Evolutionary conservation across 2,329 filamentous ascomycete genomes (phyloP), one percentile per base, ranked within the genome.

Genomic region (Aspergillus neotritici): DNA sequence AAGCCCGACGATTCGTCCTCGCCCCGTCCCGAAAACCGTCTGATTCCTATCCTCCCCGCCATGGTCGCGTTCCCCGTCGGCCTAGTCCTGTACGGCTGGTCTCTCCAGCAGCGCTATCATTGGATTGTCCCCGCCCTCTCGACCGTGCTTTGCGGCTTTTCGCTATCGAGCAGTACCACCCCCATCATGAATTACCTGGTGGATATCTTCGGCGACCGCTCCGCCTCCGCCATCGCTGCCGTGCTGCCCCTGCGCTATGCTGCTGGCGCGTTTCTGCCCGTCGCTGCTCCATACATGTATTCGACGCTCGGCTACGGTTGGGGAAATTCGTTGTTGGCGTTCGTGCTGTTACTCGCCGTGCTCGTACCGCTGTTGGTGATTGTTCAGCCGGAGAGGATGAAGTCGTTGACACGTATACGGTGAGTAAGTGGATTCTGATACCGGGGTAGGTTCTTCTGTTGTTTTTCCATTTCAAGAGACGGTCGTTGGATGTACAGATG

Each of bases 171-270:
- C 15, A 37, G 34, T n/a, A 43, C 40, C 40, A 43, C 34, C 28
- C 40, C 40, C 4, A 37, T 37, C 25, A 43, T 37, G 41, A 43
- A 38, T 14, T 43, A 38, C 16, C 29, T 43, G 12, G 41, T 43
- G 12, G 41, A 43, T 15, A 17, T 39, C 34, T 43, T 38, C 14
- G 41, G 34, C 10, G 34, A 38, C 34, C 30, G 30, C 7, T 37
- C 41, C 6, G 41, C 41, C 29, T 43, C 41, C 15, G 41, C 41
- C 28, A 21, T 43, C 29, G 35, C 41, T 2, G 41, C 34, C 12
- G 34, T 43, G 5, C 34, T 43, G 29, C 34, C 35, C n/a, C 34
- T 43, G 14, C 41, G 41, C 30, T 43, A 39, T 21, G 17, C 38
- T 29, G 34, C 12, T 5, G 41, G 41, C 3, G 30, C 41, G n/a